These are phyloP conservation scores for Nakazawaea ernobii DNA, from an alignment of 805 yeast genomes.

Conservation along the genomic window DNA sequence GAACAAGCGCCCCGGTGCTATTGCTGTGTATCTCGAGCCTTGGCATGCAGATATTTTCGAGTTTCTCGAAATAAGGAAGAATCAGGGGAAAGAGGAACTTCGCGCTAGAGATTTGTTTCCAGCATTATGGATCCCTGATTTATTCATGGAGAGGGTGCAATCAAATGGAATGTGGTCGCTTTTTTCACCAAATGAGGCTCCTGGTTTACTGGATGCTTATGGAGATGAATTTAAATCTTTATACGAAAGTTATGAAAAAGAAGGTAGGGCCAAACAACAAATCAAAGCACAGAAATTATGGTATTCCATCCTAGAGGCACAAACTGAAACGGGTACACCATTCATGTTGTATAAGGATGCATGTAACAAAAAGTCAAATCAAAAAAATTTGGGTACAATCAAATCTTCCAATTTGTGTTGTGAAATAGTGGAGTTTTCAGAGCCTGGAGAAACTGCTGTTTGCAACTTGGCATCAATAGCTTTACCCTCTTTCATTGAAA, in stretches of 20 bases:
- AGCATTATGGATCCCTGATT: conserved; percentile 59
- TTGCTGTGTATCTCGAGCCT: conserved; percentile 56
- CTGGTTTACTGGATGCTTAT: conserved; percentile 48
- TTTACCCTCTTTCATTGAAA: conserved; percentile 49
- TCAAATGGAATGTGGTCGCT: conserved; percentile 50
- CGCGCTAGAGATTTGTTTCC: conserved; percentile 60
- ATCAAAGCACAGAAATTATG: conserved; percentile 57
- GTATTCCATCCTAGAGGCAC: conserved; percentile 56
- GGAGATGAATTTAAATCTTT: conserved; percentile 51
- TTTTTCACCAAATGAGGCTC: conserved; percentile 55
- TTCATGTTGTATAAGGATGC: conserved; percentile 62
- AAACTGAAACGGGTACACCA: conserved; percentile 62
- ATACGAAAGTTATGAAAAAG: conserved; percentile 46
- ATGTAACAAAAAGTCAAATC: conserved; percentile 53
- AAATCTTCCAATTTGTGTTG: conserved; percentile 60
- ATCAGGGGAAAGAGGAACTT: conserved; percentile 60
- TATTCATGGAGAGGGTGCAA: conserved; percentile 58
- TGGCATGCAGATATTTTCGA: conserved; percentile 60
- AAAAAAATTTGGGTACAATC: conserved; percentile 53
- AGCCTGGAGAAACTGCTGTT: conserved; percentile 54
- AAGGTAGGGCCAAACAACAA: conserved; percentile 42
- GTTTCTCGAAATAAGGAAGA: conserved; percentile 53
- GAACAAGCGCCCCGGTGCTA: conserved; percentile 61
- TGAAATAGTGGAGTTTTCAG: conserved; percentile 57
- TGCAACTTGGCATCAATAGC: conserved; percentile 59